These are phyloP conservation scores for Puccinia polysora DNA, from an alignment of 1,284 basidiomycete genomes.

Conservation along the genomic window DNA sequence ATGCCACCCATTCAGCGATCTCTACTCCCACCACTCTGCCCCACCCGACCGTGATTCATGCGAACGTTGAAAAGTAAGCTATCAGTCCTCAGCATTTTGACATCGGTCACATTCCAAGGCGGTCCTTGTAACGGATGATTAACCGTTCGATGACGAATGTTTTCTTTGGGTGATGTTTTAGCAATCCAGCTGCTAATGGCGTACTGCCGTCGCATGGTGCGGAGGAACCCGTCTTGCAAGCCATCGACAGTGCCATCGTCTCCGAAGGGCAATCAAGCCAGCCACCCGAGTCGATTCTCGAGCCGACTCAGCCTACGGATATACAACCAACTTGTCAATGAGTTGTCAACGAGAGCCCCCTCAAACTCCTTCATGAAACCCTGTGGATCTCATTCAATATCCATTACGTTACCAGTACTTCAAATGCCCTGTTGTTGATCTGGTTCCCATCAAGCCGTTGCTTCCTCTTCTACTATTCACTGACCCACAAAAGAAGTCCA, in stretches of 20 bases:
- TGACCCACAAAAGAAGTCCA: no score
- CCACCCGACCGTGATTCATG: background rate
- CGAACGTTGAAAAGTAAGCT: conserved; percentile 11
- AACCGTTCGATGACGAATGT: no score
- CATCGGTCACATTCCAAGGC: background rate
- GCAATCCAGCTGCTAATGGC: background rate
- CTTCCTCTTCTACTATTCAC: no score
- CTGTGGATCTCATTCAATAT: no score
- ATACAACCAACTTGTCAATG: no score
- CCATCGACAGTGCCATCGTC: conserved; percentile 15
- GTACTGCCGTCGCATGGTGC: conserved; percentile 10
- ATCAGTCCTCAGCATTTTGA: background rate
- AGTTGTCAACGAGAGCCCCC: no score
- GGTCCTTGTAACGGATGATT: no score
- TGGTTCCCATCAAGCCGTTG: no score
- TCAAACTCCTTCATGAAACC: no score
- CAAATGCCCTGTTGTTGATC: no score
- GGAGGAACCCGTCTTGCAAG: background rate
- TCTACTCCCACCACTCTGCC: conserved; percentile 3
- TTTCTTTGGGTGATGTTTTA: background rate
- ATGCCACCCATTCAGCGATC: conserved; percentile 49
- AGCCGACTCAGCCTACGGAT: conserved; percentile 10
- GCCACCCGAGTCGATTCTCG: background rate
- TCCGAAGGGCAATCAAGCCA: background rate
- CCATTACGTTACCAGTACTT: no score